Conservation (phyloP, 257 asterid genomes). For the Verbena officinalis region DNA sequence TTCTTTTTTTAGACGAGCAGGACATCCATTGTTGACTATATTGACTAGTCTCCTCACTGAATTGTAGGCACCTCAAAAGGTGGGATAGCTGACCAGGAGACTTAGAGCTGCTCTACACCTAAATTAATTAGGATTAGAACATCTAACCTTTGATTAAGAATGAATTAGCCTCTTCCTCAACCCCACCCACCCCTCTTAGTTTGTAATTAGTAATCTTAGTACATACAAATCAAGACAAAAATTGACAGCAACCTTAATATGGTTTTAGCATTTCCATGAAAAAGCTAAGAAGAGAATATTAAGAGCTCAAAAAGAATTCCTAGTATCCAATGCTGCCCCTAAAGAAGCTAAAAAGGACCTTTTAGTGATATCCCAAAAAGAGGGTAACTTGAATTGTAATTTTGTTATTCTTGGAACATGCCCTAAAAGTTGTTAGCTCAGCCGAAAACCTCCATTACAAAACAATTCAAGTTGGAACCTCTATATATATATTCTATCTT, state of each 20-base stretch:
- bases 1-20: too few species aligned
- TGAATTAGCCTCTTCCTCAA: too few species aligned
- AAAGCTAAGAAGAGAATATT: slow-evolving; percentile 19
- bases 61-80: too few species aligned
- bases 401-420: slow-evolving; percentile 38
- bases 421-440: slow-evolving; percentile 41
- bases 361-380: slow-evolving; percentile 61
- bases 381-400: slow-evolving; percentile 51
- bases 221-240: slow-evolving; percentile 10
- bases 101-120: too few species aligned
- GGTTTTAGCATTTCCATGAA: slow-evolving; percentile 28
- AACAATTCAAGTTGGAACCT: slow-evolving; percentile 27
- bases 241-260: neutral
- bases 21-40: too few species aligned
- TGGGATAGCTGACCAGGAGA: too few species aligned
- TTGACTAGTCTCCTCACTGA: too few species aligned
- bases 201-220: neutral
- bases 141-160: too few species aligned
- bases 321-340: slow-evolving; percentile 43
- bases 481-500: slow-evolving; percentile 41
- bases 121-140: too few species aligned
- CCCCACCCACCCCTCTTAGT: too few species aligned
- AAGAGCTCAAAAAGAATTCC: slow-evolving; percentile 3
- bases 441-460: slow-evolving; percentile 29
- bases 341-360: slow-evolving; percentile 68